Evolutionary conservation across 495 filamentous ascomycete genomes (phyloP).

Genomic region (Acidiella bohemica): DNA sequence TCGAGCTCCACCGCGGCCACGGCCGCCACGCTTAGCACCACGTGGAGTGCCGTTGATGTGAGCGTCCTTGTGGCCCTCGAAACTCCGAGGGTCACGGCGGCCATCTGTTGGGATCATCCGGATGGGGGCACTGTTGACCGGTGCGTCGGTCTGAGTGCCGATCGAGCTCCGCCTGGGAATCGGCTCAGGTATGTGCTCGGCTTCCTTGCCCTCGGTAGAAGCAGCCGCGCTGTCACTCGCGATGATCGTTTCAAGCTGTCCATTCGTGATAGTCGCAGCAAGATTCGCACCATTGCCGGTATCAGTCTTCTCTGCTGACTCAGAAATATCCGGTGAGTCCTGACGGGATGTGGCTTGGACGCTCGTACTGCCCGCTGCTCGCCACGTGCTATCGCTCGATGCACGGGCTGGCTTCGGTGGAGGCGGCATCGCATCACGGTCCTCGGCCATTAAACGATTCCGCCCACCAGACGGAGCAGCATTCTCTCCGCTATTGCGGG

Average conservation of each 20-base stretch:
- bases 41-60: conserved; percentile 7
- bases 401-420: conserved; percentile 8
- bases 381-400: conserved; percentile 8
- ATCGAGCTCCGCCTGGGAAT: conserved; percentile 24
- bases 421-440: conserved; percentile 16
- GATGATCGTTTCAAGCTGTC: not conserved
- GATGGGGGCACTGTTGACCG: conserved; percentile 16
- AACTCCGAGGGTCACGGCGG: conserved; percentile 3
- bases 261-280: not conserved
- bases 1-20: conserved; percentile 20
- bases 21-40: conserved; percentile 18
- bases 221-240: not conserved
- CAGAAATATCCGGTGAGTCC: no score
- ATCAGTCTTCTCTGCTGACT: no score
- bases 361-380: no score
- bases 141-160: conserved; percentile 25
- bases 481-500: no score
- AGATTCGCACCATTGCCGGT: no score
- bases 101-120: conserved; percentile 5
- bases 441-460: conserved; percentile 7
- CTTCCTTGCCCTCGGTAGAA: not conserved
- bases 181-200: conserved; percentile 11
- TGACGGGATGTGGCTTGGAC: no score
- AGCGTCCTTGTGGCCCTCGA: conserved; percentile 3
- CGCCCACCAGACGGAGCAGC: not conserved